phyloP scores from a whole-genome alignment of 768 basidiomycete species.

The Megacollybia marginata region DNA sequence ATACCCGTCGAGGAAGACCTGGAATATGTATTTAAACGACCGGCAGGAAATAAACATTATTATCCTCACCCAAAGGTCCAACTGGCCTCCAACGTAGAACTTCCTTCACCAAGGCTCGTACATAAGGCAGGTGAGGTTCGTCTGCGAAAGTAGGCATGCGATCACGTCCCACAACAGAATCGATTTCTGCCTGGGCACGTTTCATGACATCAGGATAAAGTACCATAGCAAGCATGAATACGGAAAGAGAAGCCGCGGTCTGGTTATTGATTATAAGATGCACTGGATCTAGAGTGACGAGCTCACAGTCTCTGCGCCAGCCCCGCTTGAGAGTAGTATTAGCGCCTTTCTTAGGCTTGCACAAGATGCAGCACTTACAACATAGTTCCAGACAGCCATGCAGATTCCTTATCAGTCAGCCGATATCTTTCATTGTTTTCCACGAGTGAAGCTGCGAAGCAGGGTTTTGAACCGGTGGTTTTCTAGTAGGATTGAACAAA shows the following conservation, averaged over 20 bases:
- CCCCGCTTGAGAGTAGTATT: too few relatives aligned
- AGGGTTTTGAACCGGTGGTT: too few relatives aligned
- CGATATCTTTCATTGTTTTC: constrained; percentile 7
- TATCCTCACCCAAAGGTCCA: constrained; percentile 9
- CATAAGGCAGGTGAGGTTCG: constrained; percentile 8
- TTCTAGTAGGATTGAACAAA: too few relatives aligned
- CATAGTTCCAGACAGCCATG: constrained; percentile 10
- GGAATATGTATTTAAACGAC: not conserved
- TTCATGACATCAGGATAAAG: constrained; percentile 13
- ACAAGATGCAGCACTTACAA: too few relatives aligned
- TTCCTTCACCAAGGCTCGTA: constrained; percentile 11
- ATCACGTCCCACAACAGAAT: constrained; percentile 8
- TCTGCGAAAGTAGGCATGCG: constrained; percentile 13
- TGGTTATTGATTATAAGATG: too few relatives aligned
- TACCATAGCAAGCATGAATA: constrained; percentile 16
- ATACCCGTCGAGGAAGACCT: not conserved
- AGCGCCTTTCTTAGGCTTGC: too few relatives aligned
- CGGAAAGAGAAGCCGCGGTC: constrained; percentile 10
- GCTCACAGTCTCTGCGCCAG: not conserved
- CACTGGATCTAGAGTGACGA: too few relatives aligned
- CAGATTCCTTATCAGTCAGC: constrained; percentile 5
- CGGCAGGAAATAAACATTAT: not conserved
- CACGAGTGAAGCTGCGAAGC: constrained; percentile 2
- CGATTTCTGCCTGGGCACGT: constrained; percentile 15
- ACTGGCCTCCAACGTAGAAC: constrained; percentile 8